phyloP scores from a whole-genome alignment of 257 asterid genomes.

The Scutellaria galericulata region DNA sequence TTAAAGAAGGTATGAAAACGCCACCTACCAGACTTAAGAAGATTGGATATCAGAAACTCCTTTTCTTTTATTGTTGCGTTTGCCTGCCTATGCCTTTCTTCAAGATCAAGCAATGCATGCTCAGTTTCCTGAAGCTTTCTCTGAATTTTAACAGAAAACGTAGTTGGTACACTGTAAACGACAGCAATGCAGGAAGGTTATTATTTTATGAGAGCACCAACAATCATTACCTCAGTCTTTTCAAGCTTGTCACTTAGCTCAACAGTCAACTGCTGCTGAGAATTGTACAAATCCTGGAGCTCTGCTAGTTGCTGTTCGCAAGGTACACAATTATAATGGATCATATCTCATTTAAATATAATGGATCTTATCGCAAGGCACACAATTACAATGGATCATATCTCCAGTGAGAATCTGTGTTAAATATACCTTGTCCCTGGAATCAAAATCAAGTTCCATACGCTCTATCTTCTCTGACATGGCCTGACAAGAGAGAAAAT shows the following conservation, averaged over 20 bases:
- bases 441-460: constrained; percentile 88
- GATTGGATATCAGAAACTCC: constrained; percentile 87
- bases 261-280: constrained; percentile 78
- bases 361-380: constrained; percentile 11
- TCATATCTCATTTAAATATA: constrained; percentile 8
- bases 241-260: constrained; percentile 84
- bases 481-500: constrained; percentile 55
- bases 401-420: constrained; percentile 8
- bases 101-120: constrained; percentile 86
- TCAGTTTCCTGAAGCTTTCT: constrained; percentile 88
- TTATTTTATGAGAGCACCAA: constrained; percentile 19
- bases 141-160: constrained; percentile 51
- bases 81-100: constrained; percentile 87
- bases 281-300: constrained; percentile 79
- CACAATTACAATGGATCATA: constrained; percentile 1
- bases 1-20: constrained; percentile 13
- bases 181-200: constrained; percentile 19
- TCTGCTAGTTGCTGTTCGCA: constrained; percentile 74
- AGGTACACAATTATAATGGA: constrained; percentile 20
- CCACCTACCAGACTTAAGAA: constrained; percentile 86
- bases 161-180: constrained; percentile 30
- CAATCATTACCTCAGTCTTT: constrained; percentile 71
- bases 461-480: constrained; percentile 95
- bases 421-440: constrained; percentile 86
- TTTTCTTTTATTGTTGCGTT: constrained; percentile 91